phyloP scores from a whole-genome alignment of 805 yeast genomes.

The Cyberlindnera japonica region DNA sequence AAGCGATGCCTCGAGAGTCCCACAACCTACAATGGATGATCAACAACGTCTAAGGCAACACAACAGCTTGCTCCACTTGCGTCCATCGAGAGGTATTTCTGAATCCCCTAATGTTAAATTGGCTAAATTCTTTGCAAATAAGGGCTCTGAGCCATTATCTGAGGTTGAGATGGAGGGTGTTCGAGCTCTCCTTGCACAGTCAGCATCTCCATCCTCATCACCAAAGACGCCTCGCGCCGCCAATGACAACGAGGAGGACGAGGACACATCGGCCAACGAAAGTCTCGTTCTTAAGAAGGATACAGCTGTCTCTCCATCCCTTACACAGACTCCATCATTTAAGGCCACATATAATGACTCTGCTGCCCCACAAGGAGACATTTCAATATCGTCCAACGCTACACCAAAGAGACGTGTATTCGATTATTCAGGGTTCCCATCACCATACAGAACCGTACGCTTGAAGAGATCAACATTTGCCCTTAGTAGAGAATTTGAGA shows the following conservation, averaged over 20 bases:
- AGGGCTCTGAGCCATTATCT: conserved; percentile 71
- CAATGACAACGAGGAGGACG: conserved; percentile 10
- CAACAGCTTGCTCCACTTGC: conserved; percentile 4
- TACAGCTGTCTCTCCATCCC: not conserved
- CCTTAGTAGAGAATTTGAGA: conserved; percentile 7
- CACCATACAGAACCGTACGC: conserved; percentile 36
- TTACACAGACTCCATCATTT: conserved; percentile 31
- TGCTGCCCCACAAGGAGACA: not conserved
- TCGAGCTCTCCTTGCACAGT: conserved; percentile 49
- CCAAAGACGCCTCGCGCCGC: conserved; percentile 4
- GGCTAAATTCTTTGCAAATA: conserved; percentile 65
- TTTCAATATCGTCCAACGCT: conserved; percentile 18
- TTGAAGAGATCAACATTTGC: conserved; percentile 19
- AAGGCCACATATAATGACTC: conserved; percentile 31
- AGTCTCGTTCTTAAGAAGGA: conserved; percentile 13
- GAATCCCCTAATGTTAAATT: conserved; percentile 54
- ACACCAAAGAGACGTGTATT: conserved; percentile 31
- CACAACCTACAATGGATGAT: conserved; percentile 21
- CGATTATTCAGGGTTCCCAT: conserved; percentile 36
- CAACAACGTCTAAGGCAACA: conserved; percentile 13
- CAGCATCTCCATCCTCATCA: conserved; percentile 30
- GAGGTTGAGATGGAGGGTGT: conserved; percentile 84
- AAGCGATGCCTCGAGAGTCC: conserved; percentile 6
- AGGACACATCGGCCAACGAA: conserved; percentile 5
- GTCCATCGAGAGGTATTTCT: conserved; percentile 1